These are phyloP conservation scores for Lachnellula arida DNA, from an alignment of 2,329 filamentous ascomycete species.

Conservation along the genomic window DNA sequence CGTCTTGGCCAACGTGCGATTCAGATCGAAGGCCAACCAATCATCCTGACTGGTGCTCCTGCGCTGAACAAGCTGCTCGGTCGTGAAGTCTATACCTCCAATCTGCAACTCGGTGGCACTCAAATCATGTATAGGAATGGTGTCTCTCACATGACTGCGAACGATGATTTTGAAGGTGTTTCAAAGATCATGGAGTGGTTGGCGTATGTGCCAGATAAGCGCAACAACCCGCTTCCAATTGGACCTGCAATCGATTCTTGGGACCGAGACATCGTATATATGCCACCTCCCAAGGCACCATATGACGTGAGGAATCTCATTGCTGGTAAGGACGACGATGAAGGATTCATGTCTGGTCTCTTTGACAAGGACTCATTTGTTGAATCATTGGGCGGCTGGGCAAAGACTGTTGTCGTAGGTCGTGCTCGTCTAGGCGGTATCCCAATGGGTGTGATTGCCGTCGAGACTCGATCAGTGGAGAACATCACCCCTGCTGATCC, in stretches of 20 bases:
- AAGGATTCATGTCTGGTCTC: conserved; percentile 79
- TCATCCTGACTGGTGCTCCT: conserved; percentile 95
- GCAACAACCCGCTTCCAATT: conserved; percentile 88
- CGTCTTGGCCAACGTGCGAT: conserved; percentile 97
- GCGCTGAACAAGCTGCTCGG: conserved; percentile 98
- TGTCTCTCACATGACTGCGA: conserved; percentile 98
- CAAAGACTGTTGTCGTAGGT: conserved; percentile 91
- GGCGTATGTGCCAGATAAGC: conserved; percentile 94
- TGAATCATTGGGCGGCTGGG: conserved; percentile 95
- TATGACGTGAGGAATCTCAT: conserved; percentile 97
- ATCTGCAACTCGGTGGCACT: conserved; percentile 98
- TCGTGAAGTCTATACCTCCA: conserved; percentile 97
- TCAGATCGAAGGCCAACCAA: conserved; percentile 97
- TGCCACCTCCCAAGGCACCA: conserved; percentile 69
- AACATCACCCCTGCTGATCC: conserved; percentile 95
- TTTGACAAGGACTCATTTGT: conserved; percentile 98
- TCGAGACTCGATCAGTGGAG: conserved; percentile 93
- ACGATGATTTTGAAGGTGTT: conserved; percentile 95
- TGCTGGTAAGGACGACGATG: conserved; percentile 73
- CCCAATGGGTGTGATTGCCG: conserved; percentile 95
- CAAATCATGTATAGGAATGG: conserved; percentile 99
- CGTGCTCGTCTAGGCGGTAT: conserved; percentile 96
- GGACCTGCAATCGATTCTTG: conserved; percentile 78
- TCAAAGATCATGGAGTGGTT: conserved; percentile 98
- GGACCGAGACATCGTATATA: conserved; percentile 88